These are phyloP conservation scores for Auricularia auricula-judae DNA, from an alignment of 768 basidiomycete species.

Conservation along the genomic window DNA sequence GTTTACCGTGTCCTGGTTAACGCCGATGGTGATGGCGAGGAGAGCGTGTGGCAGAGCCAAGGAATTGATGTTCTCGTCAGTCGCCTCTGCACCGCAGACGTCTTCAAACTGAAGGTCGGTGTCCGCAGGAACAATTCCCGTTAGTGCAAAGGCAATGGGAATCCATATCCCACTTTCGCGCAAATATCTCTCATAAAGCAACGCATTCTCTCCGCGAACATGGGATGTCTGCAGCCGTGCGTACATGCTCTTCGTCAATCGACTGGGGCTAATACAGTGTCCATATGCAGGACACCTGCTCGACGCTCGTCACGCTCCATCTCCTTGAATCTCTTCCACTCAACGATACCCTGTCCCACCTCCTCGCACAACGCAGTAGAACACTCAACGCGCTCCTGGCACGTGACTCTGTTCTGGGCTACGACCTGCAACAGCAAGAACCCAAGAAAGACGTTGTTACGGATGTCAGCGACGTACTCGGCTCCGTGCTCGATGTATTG, in stretches of 20 bases:
- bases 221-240: conserved; percentile 40
- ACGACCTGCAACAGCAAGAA: conserved; percentile 8
- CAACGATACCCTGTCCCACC: conserved; percentile 54
- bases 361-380: conserved; percentile 61
- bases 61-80: conserved; percentile 56
- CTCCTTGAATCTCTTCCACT: conserved; percentile 82
- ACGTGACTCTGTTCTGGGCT: conserved; percentile 4
- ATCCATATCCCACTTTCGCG: conserved; percentile 70
- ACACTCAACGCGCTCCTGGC: conserved; percentile 36
- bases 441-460: conserved; percentile 26
- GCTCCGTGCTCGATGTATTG: conserved; percentile 42
- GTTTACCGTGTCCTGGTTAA: conserved; percentile 65
- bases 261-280: too few relatives aligned
- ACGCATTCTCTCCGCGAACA: conserved; percentile 64
- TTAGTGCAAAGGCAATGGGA: conserved; percentile 93
- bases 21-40: conserved; percentile 54
- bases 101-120: too few relatives aligned
- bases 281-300: conserved; percentile 50
- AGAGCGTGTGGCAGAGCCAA: conserved; percentile 38
- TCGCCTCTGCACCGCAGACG: not conserved
- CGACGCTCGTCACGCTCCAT: conserved; percentile 72
- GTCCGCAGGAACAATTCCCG: conserved; percentile 67
- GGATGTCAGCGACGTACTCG: conserved; percentile 44
- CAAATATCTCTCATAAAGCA: conserved; percentile 84
- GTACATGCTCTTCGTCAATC: conserved; percentile 7